phyloP scores from a whole-genome alignment of 2,329 filamentous ascomycete genomes.

The Onygenales sp. region DNA sequence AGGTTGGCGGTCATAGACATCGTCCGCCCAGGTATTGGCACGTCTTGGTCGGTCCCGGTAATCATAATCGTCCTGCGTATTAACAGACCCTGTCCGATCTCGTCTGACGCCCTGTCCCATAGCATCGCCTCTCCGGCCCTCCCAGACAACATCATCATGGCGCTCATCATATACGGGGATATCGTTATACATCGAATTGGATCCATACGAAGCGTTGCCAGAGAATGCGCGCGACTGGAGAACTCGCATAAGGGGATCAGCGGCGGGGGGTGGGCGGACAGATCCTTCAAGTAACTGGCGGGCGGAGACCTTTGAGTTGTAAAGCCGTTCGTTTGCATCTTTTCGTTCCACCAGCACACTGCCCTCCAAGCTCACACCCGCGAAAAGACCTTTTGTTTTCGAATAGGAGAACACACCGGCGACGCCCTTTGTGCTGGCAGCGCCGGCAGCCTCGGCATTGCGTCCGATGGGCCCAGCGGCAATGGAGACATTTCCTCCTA shows the following conservation, averaged over 20 bases:
- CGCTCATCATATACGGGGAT: conserved; percentile 76
- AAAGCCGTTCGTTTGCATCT: conserved; percentile 95
- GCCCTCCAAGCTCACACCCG: conserved; percentile 88
- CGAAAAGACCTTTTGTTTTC: conserved; percentile 95
- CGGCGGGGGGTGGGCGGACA: conserved; percentile 68
- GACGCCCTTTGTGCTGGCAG: conserved; percentile 79
- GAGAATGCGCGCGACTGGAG: conserved; percentile 79
- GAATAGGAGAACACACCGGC: conserved; percentile 94
- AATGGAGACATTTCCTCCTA: conserved; percentile 93
- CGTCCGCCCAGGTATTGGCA: conserved; percentile 41
- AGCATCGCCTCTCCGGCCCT: conserved; percentile 60
- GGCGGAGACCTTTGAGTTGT: conserved; percentile 73
- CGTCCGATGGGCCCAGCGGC: conserved; percentile 88
- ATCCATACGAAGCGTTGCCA: conserved; percentile 43
- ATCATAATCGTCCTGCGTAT: conserved; percentile 43
- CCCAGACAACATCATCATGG: conserved; percentile 78
- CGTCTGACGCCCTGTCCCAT: conserved; percentile 57
- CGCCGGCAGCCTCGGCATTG: conserved; percentile 92
- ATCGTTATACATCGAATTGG: conserved; percentile 83
- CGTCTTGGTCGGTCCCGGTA: conserved; percentile 44
- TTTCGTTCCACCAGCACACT: conserved; percentile 87
- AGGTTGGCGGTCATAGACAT: conserved; percentile 36
- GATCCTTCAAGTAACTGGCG: conserved; percentile 70
- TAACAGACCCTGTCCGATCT: conserved; percentile 43
- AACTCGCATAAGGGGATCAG: conserved; percentile 73